phyloP scores from a whole-genome alignment of 345 rosid species.

The Jatropha curcas region DNA sequence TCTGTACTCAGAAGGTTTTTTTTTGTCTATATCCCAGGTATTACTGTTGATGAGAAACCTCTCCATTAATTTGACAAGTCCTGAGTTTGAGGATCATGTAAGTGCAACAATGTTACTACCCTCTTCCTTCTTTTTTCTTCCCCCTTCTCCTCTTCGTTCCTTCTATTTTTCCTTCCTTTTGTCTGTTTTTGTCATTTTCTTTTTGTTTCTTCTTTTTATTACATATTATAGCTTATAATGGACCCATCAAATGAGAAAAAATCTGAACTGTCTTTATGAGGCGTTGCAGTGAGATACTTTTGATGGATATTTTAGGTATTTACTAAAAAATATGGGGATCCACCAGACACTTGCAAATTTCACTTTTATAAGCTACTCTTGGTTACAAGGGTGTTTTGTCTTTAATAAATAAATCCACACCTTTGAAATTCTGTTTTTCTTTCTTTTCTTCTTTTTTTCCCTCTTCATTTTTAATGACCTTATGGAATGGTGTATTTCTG shows the following conservation, averaged over 20 bases:
- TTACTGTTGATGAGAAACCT: constrained; percentile 81
- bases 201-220: background rate
- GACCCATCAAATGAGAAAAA: background rate
- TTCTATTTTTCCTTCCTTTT: background rate
- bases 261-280: background rate
- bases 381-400: too few species aligned
- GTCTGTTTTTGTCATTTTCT: background rate
- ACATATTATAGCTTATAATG: background rate
- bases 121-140: background rate
- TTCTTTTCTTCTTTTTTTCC: too few species aligned
- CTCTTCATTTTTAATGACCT: background rate
- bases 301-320: too few species aligned
- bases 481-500: background rate
- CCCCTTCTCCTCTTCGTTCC: background rate
- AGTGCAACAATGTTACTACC: constrained; percentile 22
- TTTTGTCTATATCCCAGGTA: constrained; percentile 44
- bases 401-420: too few species aligned
- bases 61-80: constrained; percentile 62
- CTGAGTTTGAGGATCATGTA: constrained; percentile 81
- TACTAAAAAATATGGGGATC: too few species aligned
- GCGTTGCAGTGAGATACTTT: background rate
- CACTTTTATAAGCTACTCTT: too few species aligned
- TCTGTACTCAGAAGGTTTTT: background rate
- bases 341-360: too few species aligned
- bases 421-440: too few species aligned